Evolutionary conservation across 202 grass and related monocot genomes (phyloP).

Genomic region (Eragrostis tef): DNA sequence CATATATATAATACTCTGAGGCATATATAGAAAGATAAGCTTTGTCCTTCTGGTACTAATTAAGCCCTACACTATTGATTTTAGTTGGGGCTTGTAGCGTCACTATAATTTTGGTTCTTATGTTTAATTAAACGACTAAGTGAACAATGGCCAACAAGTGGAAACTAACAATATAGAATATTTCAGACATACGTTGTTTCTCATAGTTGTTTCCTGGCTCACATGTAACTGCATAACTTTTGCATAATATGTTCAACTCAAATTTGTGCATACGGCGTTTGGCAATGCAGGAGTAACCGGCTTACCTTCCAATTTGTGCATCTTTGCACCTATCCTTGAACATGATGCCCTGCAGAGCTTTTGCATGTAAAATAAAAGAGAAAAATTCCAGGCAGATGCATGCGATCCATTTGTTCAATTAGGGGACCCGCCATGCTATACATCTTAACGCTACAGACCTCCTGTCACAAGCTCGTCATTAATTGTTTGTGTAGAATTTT

Average conservation of each 20-base stretch:
- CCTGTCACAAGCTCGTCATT: neutral
- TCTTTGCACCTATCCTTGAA: no score
- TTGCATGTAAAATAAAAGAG: no score
- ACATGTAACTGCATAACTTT: no score
- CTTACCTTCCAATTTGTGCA: no score
- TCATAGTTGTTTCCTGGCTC: no score
- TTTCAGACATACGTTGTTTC: no score
- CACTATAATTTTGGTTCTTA: neutral
- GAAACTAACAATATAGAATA: neutral
- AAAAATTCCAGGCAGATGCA: neutral
- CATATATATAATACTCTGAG: no score
- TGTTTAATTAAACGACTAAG: neutral
- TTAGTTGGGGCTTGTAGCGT: neutral
- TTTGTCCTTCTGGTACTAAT: neutral
- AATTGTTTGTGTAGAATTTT: conserved; percentile 14
- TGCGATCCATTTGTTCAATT: neutral
- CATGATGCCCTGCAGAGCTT: neutral
- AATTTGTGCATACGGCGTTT: no score
- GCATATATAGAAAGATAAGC: neutral
- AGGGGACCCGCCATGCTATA: neutral
- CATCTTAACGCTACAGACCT: neutral
- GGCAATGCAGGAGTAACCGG: no score
- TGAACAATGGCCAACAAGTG: neutral
- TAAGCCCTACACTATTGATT: neutral
- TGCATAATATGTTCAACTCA: no score